phyloP scores from a whole-genome alignment of 2,329 filamentous ascomycete genomes.

The Mycogone perniciosa region DNA sequence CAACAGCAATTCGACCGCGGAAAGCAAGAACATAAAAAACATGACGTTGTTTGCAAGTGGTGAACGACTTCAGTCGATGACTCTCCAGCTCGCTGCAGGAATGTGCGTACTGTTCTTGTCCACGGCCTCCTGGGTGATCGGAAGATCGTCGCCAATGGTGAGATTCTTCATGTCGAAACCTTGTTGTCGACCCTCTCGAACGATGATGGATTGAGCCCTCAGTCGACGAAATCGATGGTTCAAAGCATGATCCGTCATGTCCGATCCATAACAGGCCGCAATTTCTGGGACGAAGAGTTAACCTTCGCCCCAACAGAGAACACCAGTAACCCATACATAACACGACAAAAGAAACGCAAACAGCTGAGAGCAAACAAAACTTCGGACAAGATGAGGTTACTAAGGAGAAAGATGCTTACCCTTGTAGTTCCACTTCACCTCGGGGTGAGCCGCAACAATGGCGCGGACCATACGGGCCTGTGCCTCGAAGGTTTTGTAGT shows the following conservation, averaged over 20 bases:
- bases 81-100: neutral
- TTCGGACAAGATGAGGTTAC: neutral
- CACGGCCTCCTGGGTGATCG: constrained; percentile 32
- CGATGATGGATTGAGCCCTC: constrained; percentile 34
- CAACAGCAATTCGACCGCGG: neutral
- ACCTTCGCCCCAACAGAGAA: constrained; percentile 22
- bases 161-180: constrained; percentile 40
- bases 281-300: constrained; percentile 39
- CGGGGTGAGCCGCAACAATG: constrained; percentile 51
- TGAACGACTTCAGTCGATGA: neutral
- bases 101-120: constrained; percentile 35
- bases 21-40: neutral
- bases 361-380: neutral
- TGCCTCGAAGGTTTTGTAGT: constrained; percentile 55
- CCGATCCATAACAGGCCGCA: constrained; percentile 41
- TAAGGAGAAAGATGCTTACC: constrained; percentile 38
- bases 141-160: constrained; percentile 28
- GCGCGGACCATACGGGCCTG: constrained; percentile 55
- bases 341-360: neutral
- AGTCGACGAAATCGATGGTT: constrained; percentile 48
- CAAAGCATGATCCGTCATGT: constrained; percentile 40
- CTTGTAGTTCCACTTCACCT: constrained; percentile 52
- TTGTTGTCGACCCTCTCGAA: constrained; percentile 29
- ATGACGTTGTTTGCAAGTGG: neutral
- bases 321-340: neutral